Conservation (phyloP, 2,329 filamentous ascomycete species). For the Cladosporium sp. region DNA sequence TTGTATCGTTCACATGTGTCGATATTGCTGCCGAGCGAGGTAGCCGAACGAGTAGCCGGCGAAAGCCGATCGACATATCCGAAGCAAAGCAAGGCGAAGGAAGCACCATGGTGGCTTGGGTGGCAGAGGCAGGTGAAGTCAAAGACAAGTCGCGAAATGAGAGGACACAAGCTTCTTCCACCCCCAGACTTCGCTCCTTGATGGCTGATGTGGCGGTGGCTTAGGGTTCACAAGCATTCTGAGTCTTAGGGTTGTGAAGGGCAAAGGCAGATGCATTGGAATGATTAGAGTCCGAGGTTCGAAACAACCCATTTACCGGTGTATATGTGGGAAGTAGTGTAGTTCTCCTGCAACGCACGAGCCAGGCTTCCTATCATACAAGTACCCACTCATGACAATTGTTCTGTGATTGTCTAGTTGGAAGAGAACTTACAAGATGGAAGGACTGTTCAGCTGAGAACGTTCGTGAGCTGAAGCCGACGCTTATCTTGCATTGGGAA, state of each 20-base stretch:
- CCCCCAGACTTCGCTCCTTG: neutral
- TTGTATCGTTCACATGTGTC: neutral
- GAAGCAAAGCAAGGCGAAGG: neutral
- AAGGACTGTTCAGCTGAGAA: neutral
- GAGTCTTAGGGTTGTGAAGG: neutral
- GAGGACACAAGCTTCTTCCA: neutral
- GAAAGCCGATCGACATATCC: neutral
- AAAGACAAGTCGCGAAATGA: neutral
- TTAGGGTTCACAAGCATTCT: neutral
- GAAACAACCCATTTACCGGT: no score
- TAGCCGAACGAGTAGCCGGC: neutral
- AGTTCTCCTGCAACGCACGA: neutral
- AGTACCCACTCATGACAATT: neutral
- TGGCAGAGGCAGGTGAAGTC: slow-evolving; percentile 1
- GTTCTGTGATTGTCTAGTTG: neutral
- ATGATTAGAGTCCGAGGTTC: no score
- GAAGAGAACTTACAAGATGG: neutral
- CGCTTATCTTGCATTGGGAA: neutral
- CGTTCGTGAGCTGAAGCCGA: neutral
- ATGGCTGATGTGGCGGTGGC: neutral
- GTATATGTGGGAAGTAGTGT: neutral
- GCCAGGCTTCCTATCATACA: neutral
- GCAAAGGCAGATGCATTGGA: neutral
- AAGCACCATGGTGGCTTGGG: neutral
- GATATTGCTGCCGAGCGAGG: neutral